Percentiles rank a stretch among this genome's conserved stretches.
phyloP scores from a whole-genome alignment of 176 grass and related monocot genomes.

The Oryza meyeriana region DNA sequence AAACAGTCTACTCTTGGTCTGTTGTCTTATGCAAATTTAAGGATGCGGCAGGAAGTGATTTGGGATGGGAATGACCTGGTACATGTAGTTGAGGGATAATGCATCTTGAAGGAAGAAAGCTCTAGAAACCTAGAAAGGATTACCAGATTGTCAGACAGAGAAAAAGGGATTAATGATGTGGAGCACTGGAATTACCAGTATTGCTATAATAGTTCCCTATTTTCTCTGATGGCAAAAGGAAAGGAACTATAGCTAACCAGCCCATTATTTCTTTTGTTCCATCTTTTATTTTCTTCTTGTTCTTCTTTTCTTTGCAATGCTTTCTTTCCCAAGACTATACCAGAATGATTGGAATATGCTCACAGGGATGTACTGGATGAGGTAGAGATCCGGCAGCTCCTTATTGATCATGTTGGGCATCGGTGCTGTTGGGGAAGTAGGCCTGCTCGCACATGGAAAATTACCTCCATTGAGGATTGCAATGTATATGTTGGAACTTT shows the following conservation, averaged over 20 bases:
- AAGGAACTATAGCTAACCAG: background rate
- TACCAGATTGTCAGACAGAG: background rate
- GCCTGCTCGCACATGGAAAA: constrained; percentile 82
- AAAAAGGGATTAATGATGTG: background rate
- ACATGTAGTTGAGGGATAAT: background rate
- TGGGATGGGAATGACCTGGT: background rate
- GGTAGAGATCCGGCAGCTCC: constrained; percentile 78
- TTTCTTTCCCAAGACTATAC: background rate
- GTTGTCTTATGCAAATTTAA: background rate
- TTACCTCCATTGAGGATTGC: constrained; percentile 72
- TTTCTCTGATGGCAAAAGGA: background rate
- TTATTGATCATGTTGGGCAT: constrained; percentile 84
- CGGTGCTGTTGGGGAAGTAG: constrained; percentile 86
- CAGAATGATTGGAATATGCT: constrained; percentile 34
- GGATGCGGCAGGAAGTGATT: background rate
- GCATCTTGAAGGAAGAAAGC: background rate
- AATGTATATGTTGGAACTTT: constrained; percentile 86
- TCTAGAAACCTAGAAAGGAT: background rate
- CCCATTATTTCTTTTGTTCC: background rate
- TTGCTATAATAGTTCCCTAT: background rate
- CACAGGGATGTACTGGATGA: constrained; percentile 74
- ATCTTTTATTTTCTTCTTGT: background rate
- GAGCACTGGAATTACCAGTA: background rate
- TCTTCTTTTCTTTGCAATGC: too few relatives aligned
- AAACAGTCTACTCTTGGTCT: background rate